Evolutionary conservation across 345 rosid genomes (phyloP), one percentile per base, ranked within the genome.

Genomic region (Citrus mangshanensis): DNA sequence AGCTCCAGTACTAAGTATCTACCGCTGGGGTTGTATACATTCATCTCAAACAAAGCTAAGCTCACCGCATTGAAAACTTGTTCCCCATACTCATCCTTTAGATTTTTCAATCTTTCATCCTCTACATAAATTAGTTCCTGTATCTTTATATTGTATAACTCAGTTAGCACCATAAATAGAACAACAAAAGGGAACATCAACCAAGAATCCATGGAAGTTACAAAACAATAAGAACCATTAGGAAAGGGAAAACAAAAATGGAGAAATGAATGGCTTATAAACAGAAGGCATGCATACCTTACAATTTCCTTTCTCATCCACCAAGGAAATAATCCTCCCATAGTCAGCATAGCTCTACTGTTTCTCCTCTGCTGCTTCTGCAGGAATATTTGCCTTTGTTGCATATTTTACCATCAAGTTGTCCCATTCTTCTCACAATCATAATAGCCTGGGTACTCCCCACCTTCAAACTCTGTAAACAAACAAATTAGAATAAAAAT

Each of bases 11-110:
- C 81, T 0, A 46, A n/a, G 77, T 85, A 84, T 73, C 90, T 77
- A 9, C 90, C 86, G 70, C 90, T 89, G 25, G 83, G 83, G 18
- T 87, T 87, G 72, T 85, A 89, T 40, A 84, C 85, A 16, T 79
- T 87, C 70, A 84, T 66, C 78, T 89, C 88, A 5, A 4, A 60
- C 59, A 87, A 22, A 18, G 89, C 86, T 46, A 65, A 79, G 7
- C 21, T 62, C 70, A 89, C 89, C 49, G 88, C 85, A 75, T 78
- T n/a, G 28, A 35, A 71, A 55, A 75, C 89, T 67, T 79, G 86
- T 30, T 76, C 82, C 5, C 86, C 90, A 21, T 12, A 74, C 64
- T 89, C 90, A 13, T 72, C 70, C 81, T 74, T 84, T 16, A 89
- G 77, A 22, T 51, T 73, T 76, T 81, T 76, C 80, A 89, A 46